These are phyloP conservation scores for Hypoxylon fragiforme DNA, from an alignment of 495 filamentous ascomycete genomes.

Conservation along the genomic window DNA sequence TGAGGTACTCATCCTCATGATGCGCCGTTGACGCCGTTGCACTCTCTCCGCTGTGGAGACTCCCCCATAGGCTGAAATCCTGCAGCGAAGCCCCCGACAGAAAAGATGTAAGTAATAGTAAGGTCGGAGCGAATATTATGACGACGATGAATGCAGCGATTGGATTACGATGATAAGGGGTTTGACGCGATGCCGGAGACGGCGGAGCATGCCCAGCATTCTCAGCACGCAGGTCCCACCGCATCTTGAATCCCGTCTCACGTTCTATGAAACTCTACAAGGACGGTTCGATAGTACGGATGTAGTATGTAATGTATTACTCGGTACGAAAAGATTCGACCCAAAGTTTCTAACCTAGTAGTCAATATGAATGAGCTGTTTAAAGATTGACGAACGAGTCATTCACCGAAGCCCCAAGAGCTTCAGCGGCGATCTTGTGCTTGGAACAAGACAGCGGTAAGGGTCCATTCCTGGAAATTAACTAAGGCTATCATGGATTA, in stretches of 20 bases:
- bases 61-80: constrained; percentile 13
- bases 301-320: background rate
- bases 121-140: constrained; percentile 1
- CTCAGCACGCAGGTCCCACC: constrained; percentile 1
- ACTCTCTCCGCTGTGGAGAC: constrained; percentile 1
- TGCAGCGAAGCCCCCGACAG: constrained; percentile 1
- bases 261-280: no score
- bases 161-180: background rate
- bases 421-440: constrained; percentile 2
- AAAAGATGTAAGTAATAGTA: constrained; percentile 1
- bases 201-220: constrained; percentile 13
- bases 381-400: constrained; percentile 16
- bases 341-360: constrained; percentile 5
- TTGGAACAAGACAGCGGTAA: constrained; percentile 1
- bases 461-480: constrained; percentile 14
- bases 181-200: background rate
- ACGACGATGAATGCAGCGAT: constrained; percentile 1
- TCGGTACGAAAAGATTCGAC: background rate
- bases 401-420: constrained; percentile 11
- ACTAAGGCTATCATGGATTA: no score
- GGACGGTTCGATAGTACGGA: background rate
- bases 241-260: constrained; percentile 15
- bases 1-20: constrained; percentile 62
- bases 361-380: background rate
- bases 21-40: background rate